Evolutionary conservation across 2,329 filamentous ascomycete genomes (phyloP).

Genomic region (Botrytis squamosa): DNA sequence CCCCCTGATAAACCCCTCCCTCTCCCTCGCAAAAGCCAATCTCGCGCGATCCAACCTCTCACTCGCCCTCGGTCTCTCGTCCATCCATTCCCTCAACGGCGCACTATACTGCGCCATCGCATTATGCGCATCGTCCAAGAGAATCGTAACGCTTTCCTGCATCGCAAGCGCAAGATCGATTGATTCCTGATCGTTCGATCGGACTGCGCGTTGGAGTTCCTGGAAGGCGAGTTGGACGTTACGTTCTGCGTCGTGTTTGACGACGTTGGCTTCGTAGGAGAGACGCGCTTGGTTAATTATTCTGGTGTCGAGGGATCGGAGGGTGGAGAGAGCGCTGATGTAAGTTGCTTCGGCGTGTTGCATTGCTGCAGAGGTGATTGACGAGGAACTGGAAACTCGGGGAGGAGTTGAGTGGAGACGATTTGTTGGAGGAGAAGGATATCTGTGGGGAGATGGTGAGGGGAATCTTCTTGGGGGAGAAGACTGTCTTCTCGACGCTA

Average conservation of each 20-base stretch:
- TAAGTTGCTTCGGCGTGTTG: neutral
- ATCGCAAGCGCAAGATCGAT: neutral
- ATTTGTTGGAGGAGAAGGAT: neutral
- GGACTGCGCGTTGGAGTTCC: neutral
- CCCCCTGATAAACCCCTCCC: accelerated
- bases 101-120: neutral
- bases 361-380: neutral
- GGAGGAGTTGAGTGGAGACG: neutral
- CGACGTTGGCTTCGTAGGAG: neutral
- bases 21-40: neutral
- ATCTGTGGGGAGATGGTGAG: neutral
- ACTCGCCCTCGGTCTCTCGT: neutral
- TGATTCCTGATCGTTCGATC: accelerated
- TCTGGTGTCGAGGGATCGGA: neutral
- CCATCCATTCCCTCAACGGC: neutral
- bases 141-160: neutral
- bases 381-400: neutral
- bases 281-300: neutral
- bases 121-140: neutral
- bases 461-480: neutral
- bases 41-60: neutral
- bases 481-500: neutral
- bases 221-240: neutral
- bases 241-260: neutral
- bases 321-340: neutral